Base-by-base conservation (phyloP, 2,329 filamentous ascomycete species). In the Arthroderma sp. region DNA sequence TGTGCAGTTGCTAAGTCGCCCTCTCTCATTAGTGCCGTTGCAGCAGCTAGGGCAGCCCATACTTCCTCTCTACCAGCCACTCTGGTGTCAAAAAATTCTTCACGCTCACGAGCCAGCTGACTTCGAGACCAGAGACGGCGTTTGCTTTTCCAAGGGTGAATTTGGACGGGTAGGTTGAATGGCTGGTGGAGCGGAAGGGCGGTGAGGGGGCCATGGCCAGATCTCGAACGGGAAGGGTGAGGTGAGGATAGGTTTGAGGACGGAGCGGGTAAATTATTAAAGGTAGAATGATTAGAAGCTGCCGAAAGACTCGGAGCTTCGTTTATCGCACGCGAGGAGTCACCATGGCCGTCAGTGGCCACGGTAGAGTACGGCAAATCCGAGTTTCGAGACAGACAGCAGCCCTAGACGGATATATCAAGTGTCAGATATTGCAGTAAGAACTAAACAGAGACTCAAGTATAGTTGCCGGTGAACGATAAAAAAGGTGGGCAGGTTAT, bases 21-120 rank as follows among this genome's bases (percentile, higher is more conserved):
- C 7, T 72, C 71, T 66, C 81, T 81, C 49, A 94, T 61, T 5
- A 84, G 67, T 49, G 83, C 75, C 11, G 86, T 70, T 0, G 80
- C 82, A 1, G 78, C 68, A 38, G 74, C 73, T 9, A 95, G 62
- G 0, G 84, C 81, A 53, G 77, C 77, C 89, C 89, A 96, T 28
- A 91, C 74, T 61, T 94, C 85, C 4, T 73, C 57, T 3, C 78
- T 73, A 2, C 86, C 86, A 0, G 82, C 83, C 10, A 93, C 85
- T 39, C 86, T 72, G 1, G 88, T 95, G 49, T 95, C 87, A 63
- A 94, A 96, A 70, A 93, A 95, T 49, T 86, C 86, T 40, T 66
- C 67, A 40, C 89, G 76, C 64, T 94, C 85, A 30, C 71, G 72
- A 47, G 78, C 75, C 2, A 94, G 69, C 43, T 81, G 69, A 10